Evolutionary conservation across 768 basidiomycete genomes (phyloP).

Genomic region (Cyathus striatus): DNA sequence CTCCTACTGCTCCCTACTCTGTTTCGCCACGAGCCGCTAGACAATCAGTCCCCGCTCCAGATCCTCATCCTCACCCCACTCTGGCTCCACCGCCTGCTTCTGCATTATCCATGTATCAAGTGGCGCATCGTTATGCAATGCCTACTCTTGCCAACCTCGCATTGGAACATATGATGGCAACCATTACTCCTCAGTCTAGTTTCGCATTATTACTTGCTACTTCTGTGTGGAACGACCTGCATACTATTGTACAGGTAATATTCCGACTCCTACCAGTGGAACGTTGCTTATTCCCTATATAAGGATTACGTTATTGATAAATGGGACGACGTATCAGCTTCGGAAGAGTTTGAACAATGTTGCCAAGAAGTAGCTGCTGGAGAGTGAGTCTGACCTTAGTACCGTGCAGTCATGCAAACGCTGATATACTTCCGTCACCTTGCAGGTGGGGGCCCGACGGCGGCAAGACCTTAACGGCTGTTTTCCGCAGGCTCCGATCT

Average conservation of each 20-base stretch:
- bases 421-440: too few species aligned
- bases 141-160: conserved; percentile 61
- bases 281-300: conserved; percentile 6
- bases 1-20: conserved; percentile 37
- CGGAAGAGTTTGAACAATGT: conserved; percentile 62
- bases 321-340: conserved; percentile 65
- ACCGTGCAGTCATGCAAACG: conserved; percentile 1
- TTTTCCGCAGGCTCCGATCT: conserved; percentile 64
- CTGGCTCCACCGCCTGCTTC: conserved; percentile 60
- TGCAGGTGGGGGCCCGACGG: conserved; percentile 67
- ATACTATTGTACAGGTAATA: conserved; percentile 54
- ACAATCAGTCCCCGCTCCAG: conserved; percentile 33
- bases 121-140: conserved; percentile 73
- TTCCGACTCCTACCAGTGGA: too few species aligned
- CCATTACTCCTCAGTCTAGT: conserved; percentile 58
- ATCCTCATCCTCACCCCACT: conserved; percentile 72
- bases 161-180: conserved; percentile 67
- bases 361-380: conserved; percentile 70
- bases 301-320: conserved; percentile 74
- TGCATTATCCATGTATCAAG: conserved; percentile 69
- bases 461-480: conserved; percentile 59
- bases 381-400: conserved; percentile 44
- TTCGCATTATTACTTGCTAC: conserved; percentile 71
- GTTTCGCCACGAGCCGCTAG: conserved; percentile 42
- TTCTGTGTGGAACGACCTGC: conserved; percentile 60